Base-by-base conservation (phyloP, 148 eudicot species). In the Persicaria tinctoria region DNA sequence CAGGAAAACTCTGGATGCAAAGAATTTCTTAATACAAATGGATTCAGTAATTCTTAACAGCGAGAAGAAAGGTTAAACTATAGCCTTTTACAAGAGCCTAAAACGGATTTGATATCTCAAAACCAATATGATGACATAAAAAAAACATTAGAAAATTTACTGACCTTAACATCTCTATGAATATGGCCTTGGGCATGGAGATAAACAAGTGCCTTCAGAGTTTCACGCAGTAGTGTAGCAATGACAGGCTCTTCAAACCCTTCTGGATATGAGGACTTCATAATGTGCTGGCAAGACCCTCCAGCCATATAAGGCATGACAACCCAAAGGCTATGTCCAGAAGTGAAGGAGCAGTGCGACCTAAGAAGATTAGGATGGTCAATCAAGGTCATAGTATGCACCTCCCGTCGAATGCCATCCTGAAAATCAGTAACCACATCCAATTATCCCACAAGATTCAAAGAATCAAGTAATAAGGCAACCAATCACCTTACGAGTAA, bases 261-360 rank as follows among this genome's bases (percentile, higher is more conserved):
- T 76, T 95, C 99, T 16, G 93, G 97, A 80, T 76, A 89, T 60
- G 89, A 91, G 46, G 93, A 82, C 80, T 95, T 95, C 91, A 95
- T 90, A 78, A 95, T 92, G 78, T 95, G 97, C 55, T 92, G 93
- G 84, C 99, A 95, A 55, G 99, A 95, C 46, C 99, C 99, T 27
- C 87, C 97, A 70, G 94, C 92, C 99, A 92, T 92, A 85, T 89
- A 95, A 64, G 99, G 99, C 96, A 92, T 95, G 75, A 95, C 99
- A 84, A 95, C 97, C 99, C 99, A 95, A 73, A 95, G 97, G 79
- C 74, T 83, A 76, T 92, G 97, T 45, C 88, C 96, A 41, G 90
- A 69, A 46, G 96, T 87, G 80, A 95, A 95, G 18, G 99, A 95
- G 84, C 99, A 92, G 83, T 86, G 88, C 10, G 99, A 89, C 72